Conservation (phyloP, 2,329 filamentous ascomycete genomes). For the Fusarium kyushuense region DNA sequence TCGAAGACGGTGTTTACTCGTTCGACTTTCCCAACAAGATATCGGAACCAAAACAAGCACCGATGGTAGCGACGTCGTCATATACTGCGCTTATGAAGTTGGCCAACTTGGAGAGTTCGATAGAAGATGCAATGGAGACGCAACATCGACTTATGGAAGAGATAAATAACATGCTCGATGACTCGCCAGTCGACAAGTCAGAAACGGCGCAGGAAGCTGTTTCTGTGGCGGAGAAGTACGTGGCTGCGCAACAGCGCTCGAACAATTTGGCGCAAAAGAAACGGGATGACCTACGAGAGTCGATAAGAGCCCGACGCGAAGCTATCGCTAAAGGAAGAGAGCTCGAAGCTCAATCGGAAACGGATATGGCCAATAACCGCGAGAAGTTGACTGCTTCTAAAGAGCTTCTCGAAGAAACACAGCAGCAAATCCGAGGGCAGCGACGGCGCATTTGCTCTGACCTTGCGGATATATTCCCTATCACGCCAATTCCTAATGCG, state of each 20-base stretch:
- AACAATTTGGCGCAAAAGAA: conserved; percentile 72
- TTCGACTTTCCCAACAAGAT: conserved; percentile 72
- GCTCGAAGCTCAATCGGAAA: conserved; percentile 68
- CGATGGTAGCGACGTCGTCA: conserved; percentile 74
- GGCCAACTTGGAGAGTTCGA: conserved; percentile 87
- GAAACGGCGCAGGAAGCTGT: conserved; percentile 64
- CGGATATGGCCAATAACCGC: conserved; percentile 71
- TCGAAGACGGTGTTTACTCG: conserved; percentile 88
- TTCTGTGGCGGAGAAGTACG: conserved; percentile 63
- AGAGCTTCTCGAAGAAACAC: conserved; percentile 66
- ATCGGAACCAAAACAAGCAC: conserved; percentile 65
- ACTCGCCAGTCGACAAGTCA: conserved; percentile 57
- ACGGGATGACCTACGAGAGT: conserved; percentile 75
- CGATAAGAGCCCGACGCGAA: conserved; percentile 72
- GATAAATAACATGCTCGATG: conserved; percentile 72
- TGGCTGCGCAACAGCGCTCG: conserved; percentile 73
- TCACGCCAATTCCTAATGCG: conserved; percentile 70
- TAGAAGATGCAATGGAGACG: conserved; percentile 87
- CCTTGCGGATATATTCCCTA: conserved; percentile 81
- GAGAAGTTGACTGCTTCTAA: conserved; percentile 69
- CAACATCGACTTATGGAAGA: conserved; percentile 80
- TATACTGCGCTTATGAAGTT: conserved; percentile 91
- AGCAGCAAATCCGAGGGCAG: conserved; percentile 82
- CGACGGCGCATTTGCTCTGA: conserved; percentile 89
- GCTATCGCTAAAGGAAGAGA: conserved; percentile 75